phyloP scores from a whole-genome alignment of 306 rosid species.

The Corylus avellana region DNA sequence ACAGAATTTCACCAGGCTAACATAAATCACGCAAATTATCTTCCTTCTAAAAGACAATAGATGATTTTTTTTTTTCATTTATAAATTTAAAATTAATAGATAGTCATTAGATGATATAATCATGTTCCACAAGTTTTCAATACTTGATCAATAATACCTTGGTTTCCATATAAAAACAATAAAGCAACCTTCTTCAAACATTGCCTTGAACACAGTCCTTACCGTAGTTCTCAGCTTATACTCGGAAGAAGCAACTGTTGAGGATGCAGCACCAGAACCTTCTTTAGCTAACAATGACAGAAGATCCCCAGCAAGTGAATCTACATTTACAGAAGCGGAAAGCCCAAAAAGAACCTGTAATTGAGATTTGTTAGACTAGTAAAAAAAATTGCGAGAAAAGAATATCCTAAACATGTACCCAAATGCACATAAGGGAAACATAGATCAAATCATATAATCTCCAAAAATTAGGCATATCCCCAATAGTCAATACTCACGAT shows the following conservation, averaged over 20 bases:
- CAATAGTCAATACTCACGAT: conserved; percentile 51
- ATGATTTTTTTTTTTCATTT: not conserved
- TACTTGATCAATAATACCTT: not conserved
- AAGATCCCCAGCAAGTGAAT: conserved; percentile 64
- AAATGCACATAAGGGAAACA: not conserved
- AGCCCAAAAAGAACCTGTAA: conserved; percentile 86
- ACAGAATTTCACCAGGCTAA: not conserved
- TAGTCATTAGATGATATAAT: not conserved
- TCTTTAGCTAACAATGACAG: conserved; percentile 54
- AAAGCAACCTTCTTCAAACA: conserved; percentile 1
- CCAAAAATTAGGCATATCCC: not conserved
- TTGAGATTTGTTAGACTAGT: conserved; percentile 2
- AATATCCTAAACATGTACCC: not conserved
- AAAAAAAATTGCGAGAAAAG: not conserved
- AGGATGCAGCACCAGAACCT: conserved; percentile 32
- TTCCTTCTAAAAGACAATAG: not conserved
- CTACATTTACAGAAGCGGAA: conserved; percentile 58
- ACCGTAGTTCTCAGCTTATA: conserved; percentile 79
- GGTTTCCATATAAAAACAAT: not conserved
- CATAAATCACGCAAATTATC: not conserved
- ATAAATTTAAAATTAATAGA: too few relatives aligned
- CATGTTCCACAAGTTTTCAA: not conserved
- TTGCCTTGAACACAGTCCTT: not conserved
- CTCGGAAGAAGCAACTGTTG: conserved; percentile 76
- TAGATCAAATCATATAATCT: not conserved